A percentile compares a stretch with the other conserved stretches of the same genome.
Conservation (phyloP, 2,329 filamentous ascomycete genomes). For the Trichoderma pleuroti region DNA sequence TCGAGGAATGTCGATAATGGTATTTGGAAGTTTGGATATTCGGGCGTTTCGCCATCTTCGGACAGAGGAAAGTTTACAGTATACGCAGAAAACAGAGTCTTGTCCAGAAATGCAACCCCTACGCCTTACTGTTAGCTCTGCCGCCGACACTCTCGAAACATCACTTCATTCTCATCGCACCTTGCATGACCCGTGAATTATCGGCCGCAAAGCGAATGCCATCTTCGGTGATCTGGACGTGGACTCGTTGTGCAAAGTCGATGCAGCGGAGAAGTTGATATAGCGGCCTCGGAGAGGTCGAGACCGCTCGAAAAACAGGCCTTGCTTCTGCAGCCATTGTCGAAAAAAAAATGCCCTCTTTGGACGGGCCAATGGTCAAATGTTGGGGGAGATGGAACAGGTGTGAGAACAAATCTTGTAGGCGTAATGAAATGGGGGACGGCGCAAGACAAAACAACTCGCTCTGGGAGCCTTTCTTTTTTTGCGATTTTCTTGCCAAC, state of each 20-base stretch:
- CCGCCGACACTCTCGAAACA: neutral
- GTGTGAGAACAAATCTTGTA: neutral
- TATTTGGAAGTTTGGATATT: slow-evolving; percentile 74
- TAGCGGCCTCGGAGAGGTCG: slow-evolving; percentile 73
- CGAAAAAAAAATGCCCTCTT: neutral
- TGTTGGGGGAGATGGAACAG: neutral
- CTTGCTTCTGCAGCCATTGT: slow-evolving; percentile 35
- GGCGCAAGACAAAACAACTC: slow-evolving; percentile 24
- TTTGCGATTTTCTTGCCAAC: slow-evolving; percentile 30
- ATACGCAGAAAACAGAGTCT: slow-evolving; percentile 83
- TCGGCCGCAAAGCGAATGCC: slow-evolving; percentile 86
- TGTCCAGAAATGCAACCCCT: slow-evolving; percentile 73
- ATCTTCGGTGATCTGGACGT: slow-evolving; percentile 74
- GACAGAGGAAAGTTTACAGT: slow-evolving; percentile 54
- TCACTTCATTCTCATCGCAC: slow-evolving; percentile 41
- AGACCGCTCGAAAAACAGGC: slow-evolving; percentile 69
- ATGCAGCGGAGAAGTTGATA: slow-evolving; percentile 60
- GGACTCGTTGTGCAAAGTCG: slow-evolving; percentile 55
- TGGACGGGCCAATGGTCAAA: neutral
- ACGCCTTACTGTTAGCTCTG: slow-evolving; percentile 15
- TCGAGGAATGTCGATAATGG: slow-evolving; percentile 85
- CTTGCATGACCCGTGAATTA: slow-evolving; percentile 88
- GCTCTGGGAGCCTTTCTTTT: slow-evolving; percentile 25
- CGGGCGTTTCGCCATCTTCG: slow-evolving; percentile 38
- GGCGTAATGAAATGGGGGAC: neutral